A percentile compares a stretch with the other conserved stretches of the same genome.
Evolutionary conservation across 1,284 basidiomycete genomes (phyloP).

Genomic region (Pseudozyma sp.): DNA sequence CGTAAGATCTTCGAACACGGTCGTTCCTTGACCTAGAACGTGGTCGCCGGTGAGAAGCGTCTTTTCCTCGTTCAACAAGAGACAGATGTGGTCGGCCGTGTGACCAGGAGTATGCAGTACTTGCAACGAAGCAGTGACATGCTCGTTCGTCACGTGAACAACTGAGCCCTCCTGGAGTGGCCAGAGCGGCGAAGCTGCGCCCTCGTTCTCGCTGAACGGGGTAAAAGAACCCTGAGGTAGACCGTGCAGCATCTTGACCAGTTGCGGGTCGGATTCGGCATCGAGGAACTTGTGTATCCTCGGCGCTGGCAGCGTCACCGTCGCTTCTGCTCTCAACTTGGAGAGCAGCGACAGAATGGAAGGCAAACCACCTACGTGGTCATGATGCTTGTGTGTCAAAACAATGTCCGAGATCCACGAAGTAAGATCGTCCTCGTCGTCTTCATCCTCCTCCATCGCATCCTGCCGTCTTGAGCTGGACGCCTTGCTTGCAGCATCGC

Average conservation of each 20-base stretch:
- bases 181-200: slow-evolving; percentile 22
- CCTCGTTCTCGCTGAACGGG: slow-evolving; percentile 35
- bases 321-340: slow-evolving; percentile 61
- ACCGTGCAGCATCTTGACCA: slow-evolving; percentile 83
- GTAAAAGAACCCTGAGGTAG: slow-evolving; percentile 87
- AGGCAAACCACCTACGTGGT: slow-evolving; percentile 84
- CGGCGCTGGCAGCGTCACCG: slow-evolving; percentile 64
- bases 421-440: slow-evolving; percentile 41
- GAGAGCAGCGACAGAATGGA: slow-evolving; percentile 78
- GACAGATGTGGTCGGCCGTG: slow-evolving; percentile 83
- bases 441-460: slow-evolving; percentile 31
- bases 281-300: slow-evolving; percentile 71
- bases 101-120: slow-evolving; percentile 91
- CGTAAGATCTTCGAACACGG: slow-evolving; percentile 86
- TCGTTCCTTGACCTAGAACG: slow-evolving; percentile 88
- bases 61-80: slow-evolving; percentile 70
- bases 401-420: slow-evolving; percentile 75
- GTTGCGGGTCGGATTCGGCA: slow-evolving; percentile 73
- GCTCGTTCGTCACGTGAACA: slow-evolving; percentile 14
- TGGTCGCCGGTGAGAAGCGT: slow-evolving; percentile 87
- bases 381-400: slow-evolving; percentile 88
- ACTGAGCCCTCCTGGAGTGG: slow-evolving; percentile 42
- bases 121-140: slow-evolving; percentile 62
- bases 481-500: not conserved
- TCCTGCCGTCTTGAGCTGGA: slow-evolving; percentile 8